Evolutionary conservation across 129 eudicot genomes (phyloP), one percentile per base, ranked within the genome.

Genomic region (Heracleum sosnowskyi): DNA sequence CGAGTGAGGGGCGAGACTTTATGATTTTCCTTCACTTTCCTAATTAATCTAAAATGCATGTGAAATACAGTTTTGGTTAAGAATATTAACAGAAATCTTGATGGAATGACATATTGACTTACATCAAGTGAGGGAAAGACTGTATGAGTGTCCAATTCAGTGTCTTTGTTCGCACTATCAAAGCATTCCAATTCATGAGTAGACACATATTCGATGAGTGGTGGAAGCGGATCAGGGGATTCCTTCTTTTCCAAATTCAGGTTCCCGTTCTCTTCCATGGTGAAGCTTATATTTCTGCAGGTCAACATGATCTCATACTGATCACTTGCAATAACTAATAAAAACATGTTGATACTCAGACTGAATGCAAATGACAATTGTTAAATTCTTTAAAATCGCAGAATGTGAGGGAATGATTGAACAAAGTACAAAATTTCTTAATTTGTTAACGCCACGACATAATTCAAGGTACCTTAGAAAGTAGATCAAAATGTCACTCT

Each of bases 111-210:
- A 34, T 29, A 11, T 24, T 31, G n/a, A 60, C 82, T 83, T 84
- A 84, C 87, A 44, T 29, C 31, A 42, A 42, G 28, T 18, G 80
- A 77, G 51, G 45, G 74, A 73, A 42, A 35, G 39, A 62, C 72
- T 62, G 73, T 42, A 20, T 49, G 85, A 64, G 12, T 80, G 20
- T 47, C 77, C 57, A 75, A 17, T 34, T 79, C 86, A 47, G 78
- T 73, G 7, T 80, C 82, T 60, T 44, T 75, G 73, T 75, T 34
- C 36, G 81, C 51, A 77, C 33, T 60, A 60, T 86, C 97, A 80
- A 91, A 89, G 64, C 86, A 90, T 53, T 73, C 81, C 69, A 91
- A 81, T 81, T 85, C 86, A 78, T 85, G 77, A 12, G 89, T 81
- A 82, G 81, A 60, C n/a, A 91, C 86, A 46, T 78, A 83, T 76